These are phyloP conservation scores for Lophium mytilinum DNA, from an alignment of 495 filamentous ascomycete genomes.

Conservation along the genomic window DNA sequence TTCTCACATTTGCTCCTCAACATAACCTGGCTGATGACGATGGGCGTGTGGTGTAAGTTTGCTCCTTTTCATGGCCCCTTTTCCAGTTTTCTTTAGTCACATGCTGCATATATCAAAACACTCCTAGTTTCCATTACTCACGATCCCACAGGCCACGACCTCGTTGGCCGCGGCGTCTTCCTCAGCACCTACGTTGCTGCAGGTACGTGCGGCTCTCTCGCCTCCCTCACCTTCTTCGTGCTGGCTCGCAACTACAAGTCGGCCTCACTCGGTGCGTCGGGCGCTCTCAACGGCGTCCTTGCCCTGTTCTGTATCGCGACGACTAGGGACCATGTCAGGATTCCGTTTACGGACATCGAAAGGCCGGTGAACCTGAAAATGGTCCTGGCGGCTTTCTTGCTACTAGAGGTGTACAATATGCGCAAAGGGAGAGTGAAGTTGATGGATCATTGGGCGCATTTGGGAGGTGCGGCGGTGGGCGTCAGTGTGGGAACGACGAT, in stretches of 20 bases:
- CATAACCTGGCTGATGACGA: conserved; percentile 53
- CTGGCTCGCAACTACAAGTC: neutral
- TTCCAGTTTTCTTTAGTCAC: neutral
- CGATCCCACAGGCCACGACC: conserved; percentile 58
- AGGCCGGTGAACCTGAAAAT: neutral
- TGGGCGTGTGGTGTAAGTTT: conserved; percentile 48
- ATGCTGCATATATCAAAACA: too few relatives aligned
- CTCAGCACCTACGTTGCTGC: conserved; percentile 65
- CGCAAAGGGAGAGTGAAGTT: neutral
- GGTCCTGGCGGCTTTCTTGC: neutral
- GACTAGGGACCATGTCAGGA: neutral
- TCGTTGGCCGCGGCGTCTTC: conserved; percentile 79
- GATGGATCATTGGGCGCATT: neutral
- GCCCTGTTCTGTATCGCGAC: neutral
- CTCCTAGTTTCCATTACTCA: neutral
- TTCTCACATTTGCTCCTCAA: conserved; percentile 61
- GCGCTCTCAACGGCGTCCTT: neutral
- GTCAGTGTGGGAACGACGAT: neutral
- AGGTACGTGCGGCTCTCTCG: conserved; percentile 53
- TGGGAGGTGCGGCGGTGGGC: neutral
- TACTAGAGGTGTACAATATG: neutral
- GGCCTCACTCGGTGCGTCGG: neutral
- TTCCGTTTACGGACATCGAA: neutral
- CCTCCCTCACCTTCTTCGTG: neutral
- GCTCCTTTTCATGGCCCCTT: neutral